phyloP scores from a whole-genome alignment of 768 basidiomycete species.

The Tulasnella sp. region DNA sequence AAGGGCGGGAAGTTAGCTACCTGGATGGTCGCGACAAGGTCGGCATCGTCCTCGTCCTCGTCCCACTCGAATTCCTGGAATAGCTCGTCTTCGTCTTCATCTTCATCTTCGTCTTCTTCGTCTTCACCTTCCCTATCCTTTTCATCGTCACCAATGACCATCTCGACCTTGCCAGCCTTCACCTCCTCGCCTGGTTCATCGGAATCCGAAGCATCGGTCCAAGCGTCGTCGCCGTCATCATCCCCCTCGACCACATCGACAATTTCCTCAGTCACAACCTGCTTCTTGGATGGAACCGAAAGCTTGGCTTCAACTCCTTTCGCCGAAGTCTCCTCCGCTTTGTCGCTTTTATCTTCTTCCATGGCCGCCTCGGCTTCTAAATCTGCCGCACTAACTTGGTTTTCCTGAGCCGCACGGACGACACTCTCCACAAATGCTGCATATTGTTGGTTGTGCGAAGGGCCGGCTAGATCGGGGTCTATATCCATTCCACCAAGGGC shows the following conservation, averaged over 20 bases:
- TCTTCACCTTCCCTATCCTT: slow-evolving; percentile 39
- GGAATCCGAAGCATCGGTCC: slow-evolving; percentile 44
- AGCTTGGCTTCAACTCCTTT: slow-evolving; percentile 41
- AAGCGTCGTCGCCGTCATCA: slow-evolving; percentile 42
- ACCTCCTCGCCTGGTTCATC: slow-evolving; percentile 47
- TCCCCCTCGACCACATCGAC: slow-evolving; percentile 39
- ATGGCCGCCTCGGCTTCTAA: slow-evolving; percentile 59
- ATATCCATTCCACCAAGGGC: slow-evolving; percentile 66
- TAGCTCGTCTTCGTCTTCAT: slow-evolving; percentile 47
- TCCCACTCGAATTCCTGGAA: slow-evolving; percentile 5
- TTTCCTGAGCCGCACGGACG: neutral
- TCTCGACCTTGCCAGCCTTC: slow-evolving; percentile 45
- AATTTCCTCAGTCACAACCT: neutral
- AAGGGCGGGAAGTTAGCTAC: slow-evolving; percentile 39
- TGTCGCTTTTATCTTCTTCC: slow-evolving; percentile 40
- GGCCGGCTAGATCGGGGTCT: slow-evolving; percentile 47
- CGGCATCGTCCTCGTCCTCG: slow-evolving; percentile 49
- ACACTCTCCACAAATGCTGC: slow-evolving; percentile 22
- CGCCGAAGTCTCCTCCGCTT: slow-evolving; percentile 56
- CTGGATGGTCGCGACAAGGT: slow-evolving; percentile 38
- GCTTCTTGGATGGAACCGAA: slow-evolving; percentile 37
- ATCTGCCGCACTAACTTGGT: slow-evolving; percentile 66
- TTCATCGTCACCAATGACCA: slow-evolving; percentile 36
- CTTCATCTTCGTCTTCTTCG: slow-evolving; percentile 42
- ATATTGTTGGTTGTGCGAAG: slow-evolving; percentile 14